Base-by-base conservation (phyloP, 2,329 filamentous ascomycete species). In the Trichoderma simmonsii region DNA sequence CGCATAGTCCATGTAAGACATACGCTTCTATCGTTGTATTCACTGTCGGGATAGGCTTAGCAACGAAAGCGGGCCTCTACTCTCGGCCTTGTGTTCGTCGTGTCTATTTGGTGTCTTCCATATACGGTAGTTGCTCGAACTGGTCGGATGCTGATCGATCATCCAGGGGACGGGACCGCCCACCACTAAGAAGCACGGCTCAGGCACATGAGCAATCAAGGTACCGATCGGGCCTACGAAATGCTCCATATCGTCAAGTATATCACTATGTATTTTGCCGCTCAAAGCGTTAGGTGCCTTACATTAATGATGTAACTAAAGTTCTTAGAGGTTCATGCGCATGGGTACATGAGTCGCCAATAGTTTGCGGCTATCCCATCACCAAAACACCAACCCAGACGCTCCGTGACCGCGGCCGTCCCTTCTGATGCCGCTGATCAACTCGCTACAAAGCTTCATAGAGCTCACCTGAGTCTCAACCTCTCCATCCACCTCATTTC, bases 171-270 rank as follows among this genome's bases (percentile, higher is more conserved):
- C 12, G 21, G 6, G 36, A 48, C 14, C 3, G 39, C 61, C 61
- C 18, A 48, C 61, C 32, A 39, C 32, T 39, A 30, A 66, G 24
- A 57, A 43, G 64, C 34, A 67, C 4, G 56, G 51, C 21, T 21
- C 51, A 67, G 64, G 64, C 64, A 59, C 51, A 54, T 43, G 32
- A 30, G 32, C 64, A 67, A 30, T 43, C 54, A 67, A 67, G 64
- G 51, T 21, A 51, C 43, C 43, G 43, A 51, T 51, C 9, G n/a
- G n/a, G 9, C 4, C 62, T 14, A 64, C 39, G 34, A 64, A 64
- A 64, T 34, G n/a, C n/a, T 51, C 62, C 62, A 43, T 30, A 21
- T n/a, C 24, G 43, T 8, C 43, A 32, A 48, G n/a, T 51, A 24
- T 48, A 48, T 39, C 36, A 39, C 36, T 1, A 39, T 39, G 15